Base-by-base conservation (phyloP, 1,284 basidiomycete genomes). In the Nidula niveotomentosa region DNA sequence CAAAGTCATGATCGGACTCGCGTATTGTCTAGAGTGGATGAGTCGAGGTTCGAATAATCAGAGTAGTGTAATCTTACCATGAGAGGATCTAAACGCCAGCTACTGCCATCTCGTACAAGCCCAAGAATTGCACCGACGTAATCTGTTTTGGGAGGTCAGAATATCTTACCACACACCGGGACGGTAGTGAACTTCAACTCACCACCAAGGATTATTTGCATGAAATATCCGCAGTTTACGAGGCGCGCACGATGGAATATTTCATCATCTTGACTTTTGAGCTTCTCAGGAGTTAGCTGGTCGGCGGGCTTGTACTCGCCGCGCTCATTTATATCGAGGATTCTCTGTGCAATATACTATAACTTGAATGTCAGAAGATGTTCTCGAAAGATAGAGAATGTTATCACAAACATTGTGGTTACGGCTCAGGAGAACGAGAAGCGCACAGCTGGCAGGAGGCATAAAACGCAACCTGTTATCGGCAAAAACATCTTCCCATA, bases 171-270 rank as follows among this genome's bases (percentile, higher is more conserved):
- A n/a, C 30, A 30, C 30, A 30, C 30, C 30, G 5, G 5, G 30
- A 30, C 30, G 30, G 30, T 30, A 30, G 6, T 5, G 5, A 30
- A 6, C 30, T 30, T 30, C 30, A 30, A 60, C 71, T 7, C 57
- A 78, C 78, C 80, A 45, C 77, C 76, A 37, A 89, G 71, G 63
- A 90, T 86, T 51, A 87, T 79, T 56, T 85, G 80, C 78, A 90
- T 84, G 65, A 91, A 91, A 63, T 76, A 85, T 2, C 79, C 88
- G 51, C 83, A 87, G 67, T 93, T 93, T 57, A 93, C 83, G 49
- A 91, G 73, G 37, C 90, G 79, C 7, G 90, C 79, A 18, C 85
- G 84, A 54, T 90, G 77, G 76, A 92, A 93, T 51, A 93, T 80
- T 63, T 91, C 89, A 50, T 90, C 83, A 56, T 89, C 88, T 63